phyloP scores from a whole-genome alignment of 805 yeast genomes.

The Danielia reshetovae region DNA sequence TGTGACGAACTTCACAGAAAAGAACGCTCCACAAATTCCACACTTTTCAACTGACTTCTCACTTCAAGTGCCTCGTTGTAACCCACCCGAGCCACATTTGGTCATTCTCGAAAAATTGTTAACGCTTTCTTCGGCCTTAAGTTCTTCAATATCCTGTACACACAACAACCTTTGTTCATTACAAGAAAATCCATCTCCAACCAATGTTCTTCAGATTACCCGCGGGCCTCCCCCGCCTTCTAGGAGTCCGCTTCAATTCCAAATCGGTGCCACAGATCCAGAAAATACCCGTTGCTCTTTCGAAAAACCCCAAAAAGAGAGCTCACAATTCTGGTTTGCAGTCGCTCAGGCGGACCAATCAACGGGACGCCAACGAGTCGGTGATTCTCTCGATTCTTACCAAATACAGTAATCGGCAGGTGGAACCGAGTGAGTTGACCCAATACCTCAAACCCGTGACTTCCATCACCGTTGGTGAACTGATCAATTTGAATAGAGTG shows the following conservation, averaged over 20 bases:
- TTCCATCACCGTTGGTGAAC: slow-evolving; percentile 69
- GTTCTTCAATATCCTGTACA: no score
- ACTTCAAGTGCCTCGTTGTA: no score
- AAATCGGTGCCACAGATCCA: neutral
- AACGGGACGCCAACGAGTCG: slow-evolving; percentile 18
- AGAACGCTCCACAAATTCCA: no score
- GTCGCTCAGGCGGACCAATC: slow-evolving; percentile 20
- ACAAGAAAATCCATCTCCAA: no score
- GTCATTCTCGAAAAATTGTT: no score
- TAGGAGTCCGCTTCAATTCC: neutral
- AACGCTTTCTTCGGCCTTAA: no score
- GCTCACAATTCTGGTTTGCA: slow-evolving; percentile 10
- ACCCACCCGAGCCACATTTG: no score
- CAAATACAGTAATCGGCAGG: slow-evolving; percentile 14
- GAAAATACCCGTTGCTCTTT: neutral
- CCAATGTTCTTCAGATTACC: no score
- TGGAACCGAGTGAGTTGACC: slow-evolving; percentile 20
- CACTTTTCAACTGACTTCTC: no score
- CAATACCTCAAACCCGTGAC: slow-evolving; percentile 49
- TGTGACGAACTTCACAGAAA: no score
- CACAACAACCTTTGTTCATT: no score
- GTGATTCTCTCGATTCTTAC: slow-evolving; percentile 13
- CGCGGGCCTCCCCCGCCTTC: neutral
- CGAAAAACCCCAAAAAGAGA: slow-evolving; percentile 4
- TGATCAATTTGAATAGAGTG: slow-evolving; percentile 54